Conservation (phyloP, 352 stramenopile species). For the Globisporangium orthogonon region DNA sequence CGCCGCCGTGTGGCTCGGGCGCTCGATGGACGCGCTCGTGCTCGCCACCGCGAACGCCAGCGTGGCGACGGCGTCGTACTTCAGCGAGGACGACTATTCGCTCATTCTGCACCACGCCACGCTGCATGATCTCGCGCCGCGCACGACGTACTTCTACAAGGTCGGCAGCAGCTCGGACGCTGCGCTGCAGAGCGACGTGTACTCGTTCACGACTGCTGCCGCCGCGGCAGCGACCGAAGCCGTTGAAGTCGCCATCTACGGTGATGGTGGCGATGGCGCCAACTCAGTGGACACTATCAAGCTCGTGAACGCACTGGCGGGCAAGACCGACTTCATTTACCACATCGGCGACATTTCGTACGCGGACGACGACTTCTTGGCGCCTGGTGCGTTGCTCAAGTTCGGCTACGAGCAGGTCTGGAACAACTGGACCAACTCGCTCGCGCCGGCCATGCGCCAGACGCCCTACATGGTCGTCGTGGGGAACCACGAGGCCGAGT, state of each 20-base stretch:
- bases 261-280: slow-evolving; percentile 36
- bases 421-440: slow-evolving; percentile 78
- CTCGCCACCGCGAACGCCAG: background rate
- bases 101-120: slow-evolving; percentile 38
- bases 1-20: slow-evolving; percentile 36
- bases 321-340: slow-evolving; percentile 44
- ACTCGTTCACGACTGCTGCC: slow-evolving; percentile 28
- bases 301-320: slow-evolving; percentile 30
- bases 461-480: slow-evolving; percentile 81
- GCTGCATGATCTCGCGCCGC: slow-evolving; percentile 17
- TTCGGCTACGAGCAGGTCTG: slow-evolving; percentile 88
- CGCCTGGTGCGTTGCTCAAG: slow-evolving; percentile 17
- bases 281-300: slow-evolving; percentile 33
- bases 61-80: slow-evolving; percentile 24
- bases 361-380: slow-evolving; percentile 23
- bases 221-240: slow-evolving; percentile 13
- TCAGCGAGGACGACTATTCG: slow-evolving; percentile 39
- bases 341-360: slow-evolving; percentile 73
- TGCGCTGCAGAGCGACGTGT: slow-evolving; percentile 21
- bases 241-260: slow-evolving; percentile 50
- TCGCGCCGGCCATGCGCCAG: slow-evolving; percentile 40
- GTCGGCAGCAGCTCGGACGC: slow-evolving; percentile 24
- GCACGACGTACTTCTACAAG: slow-evolving; percentile 45
- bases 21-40: slow-evolving; percentile 19
- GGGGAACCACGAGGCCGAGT: slow-evolving; percentile 88